Evolutionary conservation across 2,329 filamentous ascomycete genomes (phyloP).

Genomic region (Zymoseptoria ardabiliae): DNA sequence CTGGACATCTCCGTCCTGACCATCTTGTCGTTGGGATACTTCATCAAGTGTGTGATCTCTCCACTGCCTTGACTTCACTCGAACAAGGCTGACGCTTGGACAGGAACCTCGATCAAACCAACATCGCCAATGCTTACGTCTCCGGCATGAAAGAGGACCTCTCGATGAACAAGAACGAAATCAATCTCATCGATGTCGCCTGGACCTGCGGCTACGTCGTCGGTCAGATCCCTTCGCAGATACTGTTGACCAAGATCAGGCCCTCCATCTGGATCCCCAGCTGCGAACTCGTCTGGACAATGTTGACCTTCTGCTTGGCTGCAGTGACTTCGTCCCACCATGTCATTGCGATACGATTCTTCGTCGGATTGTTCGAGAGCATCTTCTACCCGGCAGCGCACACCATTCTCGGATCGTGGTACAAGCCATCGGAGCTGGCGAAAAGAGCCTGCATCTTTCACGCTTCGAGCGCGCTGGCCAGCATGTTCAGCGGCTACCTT

Average conservation of each 20-base stretch:
- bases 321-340: conserved; percentile 36
- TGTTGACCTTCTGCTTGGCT: conserved; percentile 42
- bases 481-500: conserved; percentile 47
- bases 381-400: conserved; percentile 49
- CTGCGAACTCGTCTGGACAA: conserved; percentile 43
- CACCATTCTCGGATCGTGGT: conserved; percentile 47
- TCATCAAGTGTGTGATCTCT: conserved; percentile 43
- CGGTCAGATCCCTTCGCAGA: conserved; percentile 17
- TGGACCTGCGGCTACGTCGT: conserved; percentile 52
- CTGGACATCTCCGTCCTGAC: conserved; percentile 43
- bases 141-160: conserved; percentile 49
- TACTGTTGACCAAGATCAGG: conserved; percentile 44
- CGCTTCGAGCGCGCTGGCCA: conserved; percentile 39
- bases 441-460: conserved; percentile 49
- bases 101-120: conserved; percentile 4
- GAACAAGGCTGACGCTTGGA: neutral
- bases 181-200: conserved; percentile 49
- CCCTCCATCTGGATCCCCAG: conserved; percentile 44
- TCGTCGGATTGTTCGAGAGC: conserved; percentile 44
- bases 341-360: conserved; percentile 43
- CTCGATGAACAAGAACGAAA: conserved; percentile 45
- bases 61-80: neutral
- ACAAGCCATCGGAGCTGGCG: conserved; percentile 43
- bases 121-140: conserved; percentile 40
- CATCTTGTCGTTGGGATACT: conserved; percentile 44